phyloP scores from a whole-genome alignment of 495 filamentous ascomycete species.

The Penicillium angulare region DNA sequence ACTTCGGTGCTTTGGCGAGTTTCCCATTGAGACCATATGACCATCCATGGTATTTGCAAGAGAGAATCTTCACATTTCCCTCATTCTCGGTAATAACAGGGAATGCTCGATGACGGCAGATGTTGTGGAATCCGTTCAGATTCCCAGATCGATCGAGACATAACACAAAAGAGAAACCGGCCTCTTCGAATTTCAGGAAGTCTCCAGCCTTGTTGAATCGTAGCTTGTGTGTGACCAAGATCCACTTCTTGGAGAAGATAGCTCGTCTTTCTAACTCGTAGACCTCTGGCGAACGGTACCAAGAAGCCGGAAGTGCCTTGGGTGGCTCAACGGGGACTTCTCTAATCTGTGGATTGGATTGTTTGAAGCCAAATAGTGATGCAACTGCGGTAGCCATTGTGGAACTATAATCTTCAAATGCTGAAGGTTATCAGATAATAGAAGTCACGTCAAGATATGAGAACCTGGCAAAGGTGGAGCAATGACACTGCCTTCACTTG shows the following conservation, averaged over 20 bases:
- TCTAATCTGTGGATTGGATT: constrained; percentile 4
- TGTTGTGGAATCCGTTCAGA: constrained; percentile 56
- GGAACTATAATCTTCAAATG: not conserved
- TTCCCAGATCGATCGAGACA: constrained; percentile 42
- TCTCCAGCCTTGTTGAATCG: constrained; percentile 48
- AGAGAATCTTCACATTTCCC: constrained; percentile 49
- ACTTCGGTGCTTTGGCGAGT: constrained; percentile 56
- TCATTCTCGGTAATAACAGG: constrained; percentile 48
- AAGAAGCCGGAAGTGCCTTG: constrained; percentile 47
- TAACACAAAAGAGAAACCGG: constrained; percentile 49
- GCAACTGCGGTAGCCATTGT: constrained; percentile 19
- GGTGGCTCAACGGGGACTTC: constrained; percentile 15
- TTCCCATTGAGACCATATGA: constrained; percentile 56
- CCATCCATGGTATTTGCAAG: constrained; percentile 63
- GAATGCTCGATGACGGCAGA: constrained; percentile 56
- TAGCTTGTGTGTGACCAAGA: constrained; percentile 46
- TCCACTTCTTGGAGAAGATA: constrained; percentile 52
- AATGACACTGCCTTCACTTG: not conserved
- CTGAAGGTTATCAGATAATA: too few species aligned
- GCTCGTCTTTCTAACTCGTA: constrained; percentile 51
- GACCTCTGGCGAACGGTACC: constrained; percentile 48
- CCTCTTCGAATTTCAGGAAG: constrained; percentile 44
- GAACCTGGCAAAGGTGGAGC: not conserved
- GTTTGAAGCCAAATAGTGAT: constrained; percentile 20
- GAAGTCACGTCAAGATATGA: not conserved